These are phyloP conservation scores for Solanum clarkiae DNA, from an alignment of 257 asterid genomes.

Conservation along the genomic window DNA sequence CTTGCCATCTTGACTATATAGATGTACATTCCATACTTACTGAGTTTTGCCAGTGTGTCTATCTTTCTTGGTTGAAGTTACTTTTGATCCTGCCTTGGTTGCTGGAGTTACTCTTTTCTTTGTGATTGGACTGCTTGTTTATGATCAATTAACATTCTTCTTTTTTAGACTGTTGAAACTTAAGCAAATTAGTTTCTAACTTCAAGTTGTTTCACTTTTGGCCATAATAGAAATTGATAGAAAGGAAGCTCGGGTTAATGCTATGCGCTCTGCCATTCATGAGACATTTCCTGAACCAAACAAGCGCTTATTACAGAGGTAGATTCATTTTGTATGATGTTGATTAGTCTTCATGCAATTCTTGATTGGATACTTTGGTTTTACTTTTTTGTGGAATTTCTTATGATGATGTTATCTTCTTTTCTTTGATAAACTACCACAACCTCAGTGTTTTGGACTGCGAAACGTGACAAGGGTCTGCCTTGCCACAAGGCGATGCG, in stretches of 20 bases:
- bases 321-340: conserved; percentile 1
- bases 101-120: neutral
- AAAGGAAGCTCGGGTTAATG: conserved; percentile 68
- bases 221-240: conserved; percentile 51
- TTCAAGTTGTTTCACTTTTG: conserved; percentile 9
- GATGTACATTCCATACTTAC: neutral
- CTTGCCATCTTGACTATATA: neutral
- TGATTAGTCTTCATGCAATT: neutral
- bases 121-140: neutral
- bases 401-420: neutral
- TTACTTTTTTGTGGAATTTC: neutral
- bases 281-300: conserved; percentile 96
- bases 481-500: too few relatives aligned
- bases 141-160: neutral
- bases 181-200: neutral
- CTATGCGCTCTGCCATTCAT: conserved; percentile 68
- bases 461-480: too few relatives aligned
- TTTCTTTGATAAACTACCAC: neutral
- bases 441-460: neutral
- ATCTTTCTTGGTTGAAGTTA: neutral
- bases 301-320: conserved; percentile 87
- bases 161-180: neutral
- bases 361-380: neutral
- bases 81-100: neutral
- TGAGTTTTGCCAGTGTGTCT: neutral